phyloP scores from a whole-genome alignment of 495 filamentous ascomycete species.

The Aspergillus heteromorphus region DNA sequence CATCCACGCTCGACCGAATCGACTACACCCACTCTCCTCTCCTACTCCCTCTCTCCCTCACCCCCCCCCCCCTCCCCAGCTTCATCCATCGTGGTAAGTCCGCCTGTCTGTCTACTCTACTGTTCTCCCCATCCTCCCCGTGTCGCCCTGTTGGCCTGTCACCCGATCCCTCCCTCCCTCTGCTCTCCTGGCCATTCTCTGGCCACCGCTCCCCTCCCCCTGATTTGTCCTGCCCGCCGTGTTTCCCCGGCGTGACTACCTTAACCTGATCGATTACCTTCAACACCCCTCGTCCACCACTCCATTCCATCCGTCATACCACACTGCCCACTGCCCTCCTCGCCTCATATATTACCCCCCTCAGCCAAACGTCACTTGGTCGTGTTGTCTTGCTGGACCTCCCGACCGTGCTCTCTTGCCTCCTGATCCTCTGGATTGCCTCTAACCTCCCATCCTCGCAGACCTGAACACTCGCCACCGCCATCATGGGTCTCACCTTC shows the following conservation, averaged over 20 bases:
- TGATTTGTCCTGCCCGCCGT: slow-evolving; percentile 18
- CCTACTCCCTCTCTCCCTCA: slow-evolving; percentile 6
- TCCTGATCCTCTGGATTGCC: slow-evolving; percentile 8
- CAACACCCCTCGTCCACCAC: slow-evolving; percentile 17
- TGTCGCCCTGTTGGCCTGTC: neutral
- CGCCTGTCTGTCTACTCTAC: too few species aligned
- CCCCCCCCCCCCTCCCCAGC: slow-evolving; percentile 15
- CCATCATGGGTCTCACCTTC: slow-evolving; percentile 89
- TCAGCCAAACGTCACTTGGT: neutral
- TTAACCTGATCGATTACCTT: slow-evolving; percentile 3
- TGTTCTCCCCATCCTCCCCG: too few species aligned
- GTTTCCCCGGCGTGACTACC: slow-evolving; percentile 21
- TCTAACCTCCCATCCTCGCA: slow-evolving; percentile 21
- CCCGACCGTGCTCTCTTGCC: slow-evolving; percentile 2
- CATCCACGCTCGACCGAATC: slow-evolving; percentile 5
- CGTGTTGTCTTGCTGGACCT: neutral
- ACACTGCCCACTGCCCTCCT: slow-evolving; percentile 3
- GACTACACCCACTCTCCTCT: neutral
- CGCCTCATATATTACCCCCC: slow-evolving; percentile 2
- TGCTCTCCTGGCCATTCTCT: slow-evolving; percentile 11
- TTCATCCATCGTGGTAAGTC: slow-evolving; percentile 12
- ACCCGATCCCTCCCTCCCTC: neutral
- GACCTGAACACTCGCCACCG: slow-evolving; percentile 39
- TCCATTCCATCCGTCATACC: slow-evolving; percentile 12
- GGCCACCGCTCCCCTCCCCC: slow-evolving; percentile 16